These are phyloP conservation scores for Penicillium coffeae DNA, from an alignment of 495 filamentous ascomycete species.

Conservation along the genomic window DNA sequence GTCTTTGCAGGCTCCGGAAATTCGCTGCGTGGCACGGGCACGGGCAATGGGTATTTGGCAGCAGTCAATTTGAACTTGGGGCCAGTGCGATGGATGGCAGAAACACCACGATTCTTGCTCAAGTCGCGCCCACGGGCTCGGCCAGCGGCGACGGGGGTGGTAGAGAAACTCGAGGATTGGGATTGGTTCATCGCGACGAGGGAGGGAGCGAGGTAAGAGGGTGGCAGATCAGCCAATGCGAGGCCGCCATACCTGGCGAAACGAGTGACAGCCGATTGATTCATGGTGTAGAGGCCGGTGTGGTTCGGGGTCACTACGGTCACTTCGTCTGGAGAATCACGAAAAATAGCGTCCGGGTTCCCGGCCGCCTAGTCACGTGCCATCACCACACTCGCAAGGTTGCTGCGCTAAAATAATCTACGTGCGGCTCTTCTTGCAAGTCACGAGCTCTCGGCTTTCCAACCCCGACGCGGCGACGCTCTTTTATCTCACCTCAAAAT, in stretches of 20 bases:
- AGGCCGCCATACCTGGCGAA: slow-evolving; percentile 32
- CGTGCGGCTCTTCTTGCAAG: background rate
- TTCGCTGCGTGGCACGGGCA: slow-evolving; percentile 56
- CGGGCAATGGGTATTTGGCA: slow-evolving; percentile 66
- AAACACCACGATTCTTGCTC: slow-evolving; percentile 66
- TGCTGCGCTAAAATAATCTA: background rate
- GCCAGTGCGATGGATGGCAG: slow-evolving; percentile 73
- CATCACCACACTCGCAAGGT: background rate
- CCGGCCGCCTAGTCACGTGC: background rate
- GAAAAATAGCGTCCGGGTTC: background rate
- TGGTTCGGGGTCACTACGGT: slow-evolving; percentile 5
- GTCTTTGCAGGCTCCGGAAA: slow-evolving; percentile 44
- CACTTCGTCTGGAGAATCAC: background rate
- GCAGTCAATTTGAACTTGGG: slow-evolving; percentile 64
- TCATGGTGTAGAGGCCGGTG: slow-evolving; percentile 30
- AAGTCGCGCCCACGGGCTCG: slow-evolving; percentile 32
- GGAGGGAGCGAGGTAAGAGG: slow-evolving; percentile 43
- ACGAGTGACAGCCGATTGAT: slow-evolving; percentile 34
- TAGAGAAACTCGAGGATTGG: slow-evolving; percentile 46
- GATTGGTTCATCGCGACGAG: slow-evolving; percentile 33
- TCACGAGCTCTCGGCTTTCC: background rate
- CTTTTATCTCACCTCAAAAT: background rate
- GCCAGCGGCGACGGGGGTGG: slow-evolving; percentile 33
- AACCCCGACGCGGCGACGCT: too few relatives aligned
- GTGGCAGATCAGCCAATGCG: slow-evolving; percentile 37